A percentile compares a stretch with the other conserved stretches of the same genome.
Evolutionary conservation across 2,329 filamentous ascomycete species (phyloP).

Genomic region (Hypoxylon sp.): DNA sequence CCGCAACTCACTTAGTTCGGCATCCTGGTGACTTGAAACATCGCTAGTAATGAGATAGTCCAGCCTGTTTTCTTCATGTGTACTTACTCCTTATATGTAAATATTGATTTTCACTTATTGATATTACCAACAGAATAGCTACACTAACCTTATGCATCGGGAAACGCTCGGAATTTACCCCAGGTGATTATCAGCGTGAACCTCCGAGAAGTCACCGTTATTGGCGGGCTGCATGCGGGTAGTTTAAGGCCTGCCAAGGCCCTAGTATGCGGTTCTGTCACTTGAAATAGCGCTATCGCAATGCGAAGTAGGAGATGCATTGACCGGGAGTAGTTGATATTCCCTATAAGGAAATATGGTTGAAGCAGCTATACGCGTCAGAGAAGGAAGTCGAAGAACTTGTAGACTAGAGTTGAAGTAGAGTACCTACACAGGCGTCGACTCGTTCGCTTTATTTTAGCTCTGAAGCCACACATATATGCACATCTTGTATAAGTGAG

Average conservation of each 20-base stretch:
- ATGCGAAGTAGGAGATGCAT: constrained; percentile 33
- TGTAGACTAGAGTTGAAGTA: background rate
- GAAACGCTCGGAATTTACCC: constrained; percentile 38
- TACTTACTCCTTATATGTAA: background rate
- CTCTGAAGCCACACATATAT: background rate
- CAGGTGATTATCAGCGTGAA: constrained; percentile 28
- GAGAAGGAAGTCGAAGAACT: background rate
- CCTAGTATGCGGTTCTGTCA: constrained; percentile 27
- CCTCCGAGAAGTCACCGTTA: constrained; percentile 45
- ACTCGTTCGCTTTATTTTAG: too few species aligned
- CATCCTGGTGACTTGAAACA: background rate
- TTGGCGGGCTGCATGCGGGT: constrained; percentile 30
- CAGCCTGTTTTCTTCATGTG: background rate
- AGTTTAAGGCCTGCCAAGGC: constrained; percentile 27
- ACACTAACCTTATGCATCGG: constrained; percentile 16
- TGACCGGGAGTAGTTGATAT: background rate
- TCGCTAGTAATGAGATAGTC: background rate
- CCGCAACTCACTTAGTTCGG: too few species aligned
- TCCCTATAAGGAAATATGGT: background rate
- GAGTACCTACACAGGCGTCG: background rate
- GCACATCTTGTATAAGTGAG: background rate
- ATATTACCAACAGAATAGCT: constrained; percentile 4
- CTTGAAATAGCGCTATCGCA: constrained; percentile 17
- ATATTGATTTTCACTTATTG: background rate
- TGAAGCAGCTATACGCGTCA: background rate